Percentiles rank a stretch among this genome's conserved stretches.
Conservation (phyloP, 2,329 filamentous ascomycete species). For the Aspergillus melleus region DNA sequence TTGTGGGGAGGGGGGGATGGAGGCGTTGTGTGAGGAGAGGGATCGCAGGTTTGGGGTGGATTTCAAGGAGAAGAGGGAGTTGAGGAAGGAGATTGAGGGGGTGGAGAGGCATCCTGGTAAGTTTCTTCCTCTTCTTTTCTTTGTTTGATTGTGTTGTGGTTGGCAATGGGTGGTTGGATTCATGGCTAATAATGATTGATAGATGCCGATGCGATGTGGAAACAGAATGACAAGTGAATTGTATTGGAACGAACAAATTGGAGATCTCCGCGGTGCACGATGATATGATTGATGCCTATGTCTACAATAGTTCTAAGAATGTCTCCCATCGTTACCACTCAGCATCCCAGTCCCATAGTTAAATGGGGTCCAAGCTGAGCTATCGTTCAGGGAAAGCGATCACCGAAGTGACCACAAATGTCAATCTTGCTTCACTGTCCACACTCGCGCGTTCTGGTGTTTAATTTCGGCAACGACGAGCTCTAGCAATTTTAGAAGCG, state of each 20-base stretch:
- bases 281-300: neutral
- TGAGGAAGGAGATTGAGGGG: conserved; percentile 51
- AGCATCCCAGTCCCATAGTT: conserved; percentile 46
- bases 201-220: conserved; percentile 38
- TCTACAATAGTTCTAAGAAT: conserved; percentile 19
- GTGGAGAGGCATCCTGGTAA: conserved; percentile 36
- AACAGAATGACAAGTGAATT: conserved; percentile 11
- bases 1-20: conserved; percentile 25
- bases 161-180: neutral
- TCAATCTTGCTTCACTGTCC: conserved; percentile 59
- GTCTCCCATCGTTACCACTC: conserved; percentile 47
- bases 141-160: neutral
- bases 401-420: conserved; percentile 28
- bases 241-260: neutral
- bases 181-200: neutral
- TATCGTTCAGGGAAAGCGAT: conserved; percentile 37
- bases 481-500: conserved; percentile 58
- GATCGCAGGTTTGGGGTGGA: conserved; percentile 57
- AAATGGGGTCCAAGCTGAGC: conserved; percentile 47
- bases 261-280: neutral
- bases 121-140: conserved; percentile 15
- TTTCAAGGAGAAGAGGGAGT: conserved; percentile 53
- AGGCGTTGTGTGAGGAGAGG: conserved; percentile 48
- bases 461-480: conserved; percentile 51
- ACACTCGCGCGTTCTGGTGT: conserved; percentile 56